Evolutionary conservation across 495 filamentous ascomycete species (phyloP).

Genomic region (Parachaetomium inaequale): DNA sequence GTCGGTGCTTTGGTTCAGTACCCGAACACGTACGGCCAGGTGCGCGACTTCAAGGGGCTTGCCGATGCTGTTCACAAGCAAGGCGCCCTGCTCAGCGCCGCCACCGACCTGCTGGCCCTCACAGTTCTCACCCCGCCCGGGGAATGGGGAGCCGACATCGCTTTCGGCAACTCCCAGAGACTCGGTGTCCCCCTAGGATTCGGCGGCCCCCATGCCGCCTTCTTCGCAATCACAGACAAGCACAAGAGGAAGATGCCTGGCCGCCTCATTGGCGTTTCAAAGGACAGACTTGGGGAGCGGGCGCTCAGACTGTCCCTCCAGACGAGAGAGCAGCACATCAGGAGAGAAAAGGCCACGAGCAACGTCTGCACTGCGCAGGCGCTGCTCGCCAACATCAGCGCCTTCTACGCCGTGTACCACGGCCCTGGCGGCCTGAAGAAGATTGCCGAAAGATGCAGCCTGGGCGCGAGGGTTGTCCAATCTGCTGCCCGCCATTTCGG

Average conservation of each 20-base stretch:
- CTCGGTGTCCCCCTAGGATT: conserved; percentile 93
- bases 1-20: conserved; percentile 94
- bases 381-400: conserved; percentile 92
- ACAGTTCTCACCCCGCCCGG: conserved; percentile 88
- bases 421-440: conserved; percentile 79
- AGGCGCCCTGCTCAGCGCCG: conserved; percentile 80
- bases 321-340: conserved; percentile 95
- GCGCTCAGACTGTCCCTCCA: conserved; percentile 89
- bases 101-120: conserved; percentile 87
- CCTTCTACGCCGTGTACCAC: conserved; percentile 97
- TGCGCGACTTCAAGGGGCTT: conserved; percentile 69
- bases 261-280: conserved; percentile 86
- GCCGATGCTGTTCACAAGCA: conserved; percentile 74
- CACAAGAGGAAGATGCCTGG: conserved; percentile 96
- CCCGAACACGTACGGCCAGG: conserved; percentile 82
- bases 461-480: conserved; percentile 66
- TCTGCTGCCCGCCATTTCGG: conserved; percentile 63
- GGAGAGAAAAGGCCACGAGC: conserved; percentile 96
- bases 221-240: conserved; percentile 91
- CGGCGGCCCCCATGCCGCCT: conserved; percentile 94
- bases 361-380: conserved; percentile 99
- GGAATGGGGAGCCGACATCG: conserved; percentile 96
- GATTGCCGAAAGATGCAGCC: conserved; percentile 76
- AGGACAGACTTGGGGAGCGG: conserved; percentile 78
- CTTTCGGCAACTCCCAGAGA: conserved; percentile 92